These are phyloP conservation scores for Salicornia ramosissima DNA, from an alignment of 148 eudicot genomes.

Conservation along the genomic window DNA sequence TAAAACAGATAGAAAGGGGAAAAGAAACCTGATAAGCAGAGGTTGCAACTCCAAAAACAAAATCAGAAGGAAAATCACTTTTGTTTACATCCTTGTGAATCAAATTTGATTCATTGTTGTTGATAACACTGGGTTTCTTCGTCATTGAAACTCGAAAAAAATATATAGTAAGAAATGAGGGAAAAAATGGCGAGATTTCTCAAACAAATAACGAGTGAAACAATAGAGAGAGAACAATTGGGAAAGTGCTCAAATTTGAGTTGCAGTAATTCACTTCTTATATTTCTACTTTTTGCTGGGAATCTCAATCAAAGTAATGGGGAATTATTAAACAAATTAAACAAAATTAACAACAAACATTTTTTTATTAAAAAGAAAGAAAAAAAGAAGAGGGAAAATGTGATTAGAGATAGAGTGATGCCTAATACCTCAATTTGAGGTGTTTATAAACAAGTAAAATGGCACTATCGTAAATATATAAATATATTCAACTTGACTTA, in stretches of 20 bases:
- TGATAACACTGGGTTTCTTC: conserved; percentile 27
- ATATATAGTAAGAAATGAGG: neutral
- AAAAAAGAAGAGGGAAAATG: no score
- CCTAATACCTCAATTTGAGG: no score
- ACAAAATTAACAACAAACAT: no score
- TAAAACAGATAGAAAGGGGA: neutral
- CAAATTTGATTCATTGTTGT: neutral
- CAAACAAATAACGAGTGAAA: neutral
- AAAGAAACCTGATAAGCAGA: conserved; percentile 64
- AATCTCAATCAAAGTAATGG: no score
- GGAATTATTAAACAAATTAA: no score
- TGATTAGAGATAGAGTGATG: no score
- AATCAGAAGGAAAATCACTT: conserved; percentile 49
- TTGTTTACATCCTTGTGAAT: conserved; percentile 30
- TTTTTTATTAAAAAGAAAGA: no score
- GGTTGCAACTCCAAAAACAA: conserved; percentile 71
- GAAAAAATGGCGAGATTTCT: neutral
- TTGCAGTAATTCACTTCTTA: neutral
- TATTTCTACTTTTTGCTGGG: neutral
- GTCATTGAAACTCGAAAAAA: conserved; percentile 18
- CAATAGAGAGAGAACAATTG: neutral
- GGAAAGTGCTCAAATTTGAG: neutral
- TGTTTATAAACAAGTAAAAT: no score
- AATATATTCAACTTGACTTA: no score
- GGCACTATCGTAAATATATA: no score